Evolutionary conservation across 2,329 filamentous ascomycete genomes (phyloP), one percentile per base, ranked within the genome.

Genomic region (Colletotrichum noveboracense): DNA sequence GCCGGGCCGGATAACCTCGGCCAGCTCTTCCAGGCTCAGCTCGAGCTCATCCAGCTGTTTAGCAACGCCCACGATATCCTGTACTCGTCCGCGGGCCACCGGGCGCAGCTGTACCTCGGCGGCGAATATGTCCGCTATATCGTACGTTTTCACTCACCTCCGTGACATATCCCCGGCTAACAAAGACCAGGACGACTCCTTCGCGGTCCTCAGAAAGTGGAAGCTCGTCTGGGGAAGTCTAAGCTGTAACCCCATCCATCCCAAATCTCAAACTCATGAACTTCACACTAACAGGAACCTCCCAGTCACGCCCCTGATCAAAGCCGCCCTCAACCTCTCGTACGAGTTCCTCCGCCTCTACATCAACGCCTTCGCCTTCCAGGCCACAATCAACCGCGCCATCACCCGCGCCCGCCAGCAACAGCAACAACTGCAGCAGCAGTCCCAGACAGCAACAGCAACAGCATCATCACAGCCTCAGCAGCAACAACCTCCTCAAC

Each of bases 81-180:
- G 2, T 95, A 95, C 81, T 93, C 93, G 0, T 94, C 93, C 8
- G 93, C 92, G 67, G 91, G 91, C 21, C 92, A 93, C 56, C 92
- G 92, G 71, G 92, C 93, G 80, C 91, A 94, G 73, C 90, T 93
- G 76, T 94, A 94, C 84, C 86, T 93, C 32, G 92, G 92, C 79
- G 93, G 93, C 2, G 91, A 94, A 78, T 94, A 94, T 80, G 93
- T 94, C 76, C 92, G 94, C 80, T 94, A 94, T 78, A 93, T 95
- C 68, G 84, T 85, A 26, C 26, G 26, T 26, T 26, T 26, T 26
- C 26, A 26, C 26, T 26, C 26, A 26, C 26, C 26, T 26, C 26
- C 26, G 26, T 26, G 26, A 26, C 26, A 26, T 26, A 26, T 26
- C 26, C 26, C 26, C 26, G 26, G 26, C 26, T 60, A 4, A 74